Evolutionary conservation across 495 filamentous ascomycete species (phyloP), one percentile per base, ranked within the genome.

Genomic region (Penicillium cataractarum): DNA sequence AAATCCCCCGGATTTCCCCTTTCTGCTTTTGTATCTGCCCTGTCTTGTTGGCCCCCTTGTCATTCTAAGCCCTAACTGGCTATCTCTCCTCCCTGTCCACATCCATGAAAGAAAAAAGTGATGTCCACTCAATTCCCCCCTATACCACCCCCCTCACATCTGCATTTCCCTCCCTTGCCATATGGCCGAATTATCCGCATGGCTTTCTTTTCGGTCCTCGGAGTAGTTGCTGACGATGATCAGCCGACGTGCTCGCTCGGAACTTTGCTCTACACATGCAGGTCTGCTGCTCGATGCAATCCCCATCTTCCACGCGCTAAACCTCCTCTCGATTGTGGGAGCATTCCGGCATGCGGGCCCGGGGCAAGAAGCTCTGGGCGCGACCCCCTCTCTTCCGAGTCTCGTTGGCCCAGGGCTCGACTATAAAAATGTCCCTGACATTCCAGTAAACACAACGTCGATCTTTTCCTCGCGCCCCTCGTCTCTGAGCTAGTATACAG

Each of bases 401-500:
- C 27, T 32, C 29, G 50, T 35, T 58, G 65, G 65, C 60, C 69
- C 67, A 63, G 58, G 24, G 51, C 57, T 52, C 74, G 61, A 54
- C 60, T 72, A 71, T 72, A 66, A 71, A 75, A 75, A 66, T 68
- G 65, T 68, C 61, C 58, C 64, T 70, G 64, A 55, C 68, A 77
- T 78, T 75, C 76, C 65, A 37, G 63, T 69, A 67, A 70, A 65
- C 74, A 78, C 58, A 61, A 55, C 51, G 65, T 32, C 61, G 65
- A 71, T 75, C 74, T 61, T 52, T 54, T 49, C 54, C 60, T 42
- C 58, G 49, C 64, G 60, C 46, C 60, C 63, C 54, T 22, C 55
- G 50, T 60, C 56, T 62, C 62, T 62, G 52, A 51, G 35, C 49
- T 31, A 35, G 56, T 35, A 19, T 42, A 42, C 56, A 55, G 52